Percentiles rank a stretch among this genome's conserved stretches.
These are phyloP conservation scores for Jimgerdemannia lactiflua DNA, from an alignment of 192 early-diverging fungal species.

Conservation along the genomic window DNA sequence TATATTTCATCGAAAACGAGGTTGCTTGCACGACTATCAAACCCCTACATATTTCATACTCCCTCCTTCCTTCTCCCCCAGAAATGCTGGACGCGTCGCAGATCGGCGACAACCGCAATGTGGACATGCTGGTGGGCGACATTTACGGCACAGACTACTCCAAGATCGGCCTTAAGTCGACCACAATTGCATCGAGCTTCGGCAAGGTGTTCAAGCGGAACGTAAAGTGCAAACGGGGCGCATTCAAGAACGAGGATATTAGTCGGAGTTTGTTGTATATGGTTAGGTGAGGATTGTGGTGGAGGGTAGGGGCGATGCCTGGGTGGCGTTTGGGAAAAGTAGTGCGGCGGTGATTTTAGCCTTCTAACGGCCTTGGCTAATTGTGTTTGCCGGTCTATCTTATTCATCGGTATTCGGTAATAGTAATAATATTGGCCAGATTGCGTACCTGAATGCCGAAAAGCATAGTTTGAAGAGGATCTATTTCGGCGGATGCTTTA, in stretches of 20 bases:
- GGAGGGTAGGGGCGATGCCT: too few relatives aligned
- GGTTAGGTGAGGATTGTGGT: conserved; percentile 58
- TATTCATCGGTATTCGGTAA: neutral
- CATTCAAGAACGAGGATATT: conserved; percentile 79
- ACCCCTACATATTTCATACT: neutral
- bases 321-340: too few relatives aligned
- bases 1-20: neutral
- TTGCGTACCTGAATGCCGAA: conserved; percentile 95
- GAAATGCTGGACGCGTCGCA: conserved; percentile 86
- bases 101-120: conserved; percentile 87
- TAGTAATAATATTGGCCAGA: conserved; percentile 99
- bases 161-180: conserved; percentile 90
- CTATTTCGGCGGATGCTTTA: conserved; percentile 98
- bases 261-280: conserved; percentile 89
- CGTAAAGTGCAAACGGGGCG: conserved; percentile 52
- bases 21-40: neutral
- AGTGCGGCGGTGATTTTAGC: neutral
- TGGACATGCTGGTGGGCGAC: conserved; percentile 90
- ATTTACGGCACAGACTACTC: conserved; percentile 91
- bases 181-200: conserved; percentile 94
- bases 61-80: conserved; percentile 3
- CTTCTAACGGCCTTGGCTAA: neutral
- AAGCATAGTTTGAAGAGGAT: conserved; percentile 85
- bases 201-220: conserved; percentile 93
- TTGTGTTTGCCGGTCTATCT: neutral